Percentiles rank a stretch among this genome's conserved stretches.
Conservation (phyloP, 2,329 filamentous ascomycete species). For the Phoma herbarum region DNA sequence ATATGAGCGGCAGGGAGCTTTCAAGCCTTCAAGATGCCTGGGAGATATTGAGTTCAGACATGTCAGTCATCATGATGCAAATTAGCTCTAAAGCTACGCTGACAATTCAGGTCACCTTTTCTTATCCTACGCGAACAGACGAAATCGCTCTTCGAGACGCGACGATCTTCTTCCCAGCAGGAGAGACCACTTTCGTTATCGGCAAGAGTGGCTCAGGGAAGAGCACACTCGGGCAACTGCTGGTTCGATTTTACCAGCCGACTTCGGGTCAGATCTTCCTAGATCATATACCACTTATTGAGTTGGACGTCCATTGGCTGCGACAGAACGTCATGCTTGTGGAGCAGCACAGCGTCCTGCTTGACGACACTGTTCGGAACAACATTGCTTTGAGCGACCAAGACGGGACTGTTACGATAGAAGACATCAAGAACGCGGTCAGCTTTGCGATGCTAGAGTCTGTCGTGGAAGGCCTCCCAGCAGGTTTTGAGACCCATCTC, state of each 20-base stretch:
- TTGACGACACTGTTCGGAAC: slow-evolving; percentile 78
- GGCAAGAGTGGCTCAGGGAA: slow-evolving; percentile 92
- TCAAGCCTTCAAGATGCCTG: slow-evolving; percentile 56
- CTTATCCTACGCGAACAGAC: slow-evolving; percentile 76
- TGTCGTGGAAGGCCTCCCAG: slow-evolving; percentile 71
- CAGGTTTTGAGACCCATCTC: slow-evolving; percentile 75
- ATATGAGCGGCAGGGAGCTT: slow-evolving; percentile 26
- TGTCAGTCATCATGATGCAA: slow-evolving; percentile 58
- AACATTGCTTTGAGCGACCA: slow-evolving; percentile 80
- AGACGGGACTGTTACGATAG: slow-evolving; percentile 58
- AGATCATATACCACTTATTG: slow-evolving; percentile 70
- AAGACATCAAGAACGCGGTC: slow-evolving; percentile 69
- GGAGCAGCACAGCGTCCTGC: slow-evolving; percentile 82
- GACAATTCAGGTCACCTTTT: slow-evolving; percentile 73
- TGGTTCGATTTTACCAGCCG: slow-evolving; percentile 80
- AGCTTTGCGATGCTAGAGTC: slow-evolving; percentile 73
- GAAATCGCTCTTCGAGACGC: slow-evolving; percentile 67
- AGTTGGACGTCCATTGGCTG: slow-evolving; percentile 74
- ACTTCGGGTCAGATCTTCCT: slow-evolving; percentile 71
- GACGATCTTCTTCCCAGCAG: slow-evolving; percentile 74
- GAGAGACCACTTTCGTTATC: slow-evolving; percentile 80
- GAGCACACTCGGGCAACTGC: slow-evolving; percentile 82
- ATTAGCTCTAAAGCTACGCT: slow-evolving; percentile 1
- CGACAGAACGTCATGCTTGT: slow-evolving; percentile 80
- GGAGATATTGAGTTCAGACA: slow-evolving; percentile 76